These are phyloP conservation scores for Halophytophthora batemanensis DNA, from an alignment of 352 stramenopile species.

Conservation along the genomic window DNA sequence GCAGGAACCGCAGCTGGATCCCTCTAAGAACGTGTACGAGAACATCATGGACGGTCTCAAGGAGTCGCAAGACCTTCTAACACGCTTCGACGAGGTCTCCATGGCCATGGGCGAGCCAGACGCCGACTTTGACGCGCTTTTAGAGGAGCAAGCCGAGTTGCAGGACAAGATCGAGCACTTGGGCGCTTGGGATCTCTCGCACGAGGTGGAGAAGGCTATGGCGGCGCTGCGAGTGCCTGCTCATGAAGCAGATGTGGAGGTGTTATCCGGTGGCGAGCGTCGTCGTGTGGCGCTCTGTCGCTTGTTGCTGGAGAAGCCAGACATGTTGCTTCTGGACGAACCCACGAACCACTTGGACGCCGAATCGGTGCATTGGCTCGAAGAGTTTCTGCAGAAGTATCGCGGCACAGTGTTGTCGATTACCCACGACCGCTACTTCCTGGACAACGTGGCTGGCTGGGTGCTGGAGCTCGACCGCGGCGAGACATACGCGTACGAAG, in stretches of 20 bases:
- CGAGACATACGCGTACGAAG: constrained; percentile 96
- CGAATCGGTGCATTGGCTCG: constrained; percentile 96
- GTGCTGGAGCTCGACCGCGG: constrained; percentile 97
- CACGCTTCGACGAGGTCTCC: constrained; percentile 83
- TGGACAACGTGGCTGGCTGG: constrained; percentile 97
- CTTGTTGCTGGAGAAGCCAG: constrained; percentile 94
- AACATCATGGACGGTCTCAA: constrained; percentile 90
- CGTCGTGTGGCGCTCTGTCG: constrained; percentile 94
- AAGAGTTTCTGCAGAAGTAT: constrained; percentile 96
- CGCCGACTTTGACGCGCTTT: constrained; percentile 84
- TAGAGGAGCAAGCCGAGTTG: constrained; percentile 83
- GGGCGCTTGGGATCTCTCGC: constrained; percentile 77
- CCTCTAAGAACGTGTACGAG: constrained; percentile 84
- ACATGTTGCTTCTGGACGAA: constrained; percentile 97
- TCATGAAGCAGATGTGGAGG: constrained; percentile 59
- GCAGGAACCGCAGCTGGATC: constrained; percentile 85
- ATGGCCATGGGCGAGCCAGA: constrained; percentile 89
- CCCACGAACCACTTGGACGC: constrained; percentile 98
- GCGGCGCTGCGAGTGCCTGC: constrained; percentile 67
- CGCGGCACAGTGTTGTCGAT: constrained; percentile 96
- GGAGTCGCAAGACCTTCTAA: constrained; percentile 76
- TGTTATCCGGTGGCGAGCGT: constrained; percentile 92
- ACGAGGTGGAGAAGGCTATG: constrained; percentile 87
- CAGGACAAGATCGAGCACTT: constrained; percentile 86
- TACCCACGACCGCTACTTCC: constrained; percentile 98